phyloP scores from a whole-genome alignment of 2,329 filamentous ascomycete species.

The Diplocarpon mali region DNA sequence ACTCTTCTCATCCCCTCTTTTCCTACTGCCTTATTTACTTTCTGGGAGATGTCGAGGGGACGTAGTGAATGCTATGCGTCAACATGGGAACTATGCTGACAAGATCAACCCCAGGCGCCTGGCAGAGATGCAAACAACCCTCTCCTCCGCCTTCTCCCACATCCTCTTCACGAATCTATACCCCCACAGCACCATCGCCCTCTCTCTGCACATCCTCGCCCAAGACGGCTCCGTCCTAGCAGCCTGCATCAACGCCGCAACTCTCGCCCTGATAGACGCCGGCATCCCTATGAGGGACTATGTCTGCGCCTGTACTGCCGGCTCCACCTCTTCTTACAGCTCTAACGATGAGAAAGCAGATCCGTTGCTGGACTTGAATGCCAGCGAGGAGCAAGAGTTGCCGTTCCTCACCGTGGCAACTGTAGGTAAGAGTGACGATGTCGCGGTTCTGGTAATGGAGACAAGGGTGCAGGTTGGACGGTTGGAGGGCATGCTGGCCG shows the following conservation, averaged over 20 bases:
- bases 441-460: slow-evolving; percentile 76
- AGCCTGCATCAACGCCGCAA: slow-evolving; percentile 81
- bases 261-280: slow-evolving; percentile 84
- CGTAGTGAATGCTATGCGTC: too few species aligned
- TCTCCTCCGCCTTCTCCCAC: slow-evolving; percentile 64
- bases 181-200: slow-evolving; percentile 72
- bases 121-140: slow-evolving; percentile 68
- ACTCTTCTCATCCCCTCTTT: too few species aligned
- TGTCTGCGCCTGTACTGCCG: slow-evolving; percentile 77
- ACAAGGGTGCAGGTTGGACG: slow-evolving; percentile 72
- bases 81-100: too few species aligned
- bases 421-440: slow-evolving; percentile 59
- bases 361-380: slow-evolving; percentile 70
- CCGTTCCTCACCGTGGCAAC: slow-evolving; percentile 83
- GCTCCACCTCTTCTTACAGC: slow-evolving; percentile 58
- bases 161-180: slow-evolving; percentile 81
- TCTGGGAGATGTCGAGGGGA: neutral
- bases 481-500: slow-evolving; percentile 84
- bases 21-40: too few species aligned
- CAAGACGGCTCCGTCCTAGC: slow-evolving; percentile 87
- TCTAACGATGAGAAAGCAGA: slow-evolving; percentile 59
- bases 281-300: slow-evolving; percentile 94
- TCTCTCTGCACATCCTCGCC: slow-evolving; percentile 77
- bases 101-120: slow-evolving; percentile 47
- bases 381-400: slow-evolving; percentile 73